phyloP scores from a whole-genome alignment of 257 asterid genomes.

The Gentiana macrophylla region DNA sequence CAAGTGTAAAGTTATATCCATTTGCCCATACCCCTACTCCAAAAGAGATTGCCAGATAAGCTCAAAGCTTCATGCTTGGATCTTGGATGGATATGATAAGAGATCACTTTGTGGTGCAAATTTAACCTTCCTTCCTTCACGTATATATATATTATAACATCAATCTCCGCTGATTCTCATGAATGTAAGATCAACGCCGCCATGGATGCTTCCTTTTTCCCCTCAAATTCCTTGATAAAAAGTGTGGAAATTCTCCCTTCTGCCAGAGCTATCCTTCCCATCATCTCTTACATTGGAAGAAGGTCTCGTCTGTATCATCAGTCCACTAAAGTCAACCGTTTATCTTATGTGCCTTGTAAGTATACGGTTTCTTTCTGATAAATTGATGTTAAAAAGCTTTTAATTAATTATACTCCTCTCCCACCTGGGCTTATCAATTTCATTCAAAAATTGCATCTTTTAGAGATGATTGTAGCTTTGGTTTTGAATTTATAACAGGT shows the following conservation, averaged over 20 bases:
- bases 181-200: not conserved
- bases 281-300: slow-evolving; percentile 18
- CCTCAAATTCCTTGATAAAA: slow-evolving; percentile 43
- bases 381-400: not conserved
- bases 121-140: slow-evolving; percentile 18
- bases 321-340: slow-evolving; percentile 19
- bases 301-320: slow-evolving; percentile 15
- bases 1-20: slow-evolving; percentile 28
- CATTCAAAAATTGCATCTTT: not conserved
- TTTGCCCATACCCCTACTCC: slow-evolving; percentile 18
- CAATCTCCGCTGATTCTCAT: not conserved
- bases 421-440: not conserved
- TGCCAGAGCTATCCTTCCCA: slow-evolving; percentile 17
- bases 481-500: slow-evolving; percentile 19
- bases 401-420: not conserved
- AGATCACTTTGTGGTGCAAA: slow-evolving; percentile 33
- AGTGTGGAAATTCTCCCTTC: slow-evolving; percentile 27
- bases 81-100: slow-evolving; percentile 27
- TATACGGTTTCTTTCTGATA: not conserved
- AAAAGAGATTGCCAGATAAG: slow-evolving; percentile 1
- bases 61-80: slow-evolving; percentile 10
- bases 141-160: slow-evolving; percentile 15
- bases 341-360: slow-evolving; percentile 49
- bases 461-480: too few species aligned
- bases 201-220: slow-evolving; percentile 44